Conservation (phyloP, 495 filamentous ascomycete species). For the Penicillium pulvis region DNA sequence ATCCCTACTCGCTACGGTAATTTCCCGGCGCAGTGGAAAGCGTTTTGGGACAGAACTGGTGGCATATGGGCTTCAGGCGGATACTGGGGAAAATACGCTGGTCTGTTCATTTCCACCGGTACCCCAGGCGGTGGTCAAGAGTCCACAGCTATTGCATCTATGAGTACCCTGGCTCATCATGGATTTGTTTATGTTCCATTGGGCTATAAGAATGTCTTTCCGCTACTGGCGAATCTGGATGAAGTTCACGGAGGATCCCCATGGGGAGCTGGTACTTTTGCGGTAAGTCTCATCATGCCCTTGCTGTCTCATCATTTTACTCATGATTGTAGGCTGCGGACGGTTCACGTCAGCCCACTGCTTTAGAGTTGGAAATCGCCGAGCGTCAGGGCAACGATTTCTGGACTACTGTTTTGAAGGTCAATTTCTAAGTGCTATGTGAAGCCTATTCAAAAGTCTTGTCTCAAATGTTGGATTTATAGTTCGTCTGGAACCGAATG, state of each 20-base stretch:
- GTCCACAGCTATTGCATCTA: conserved; percentile 74
- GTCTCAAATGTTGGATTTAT: too few relatives aligned
- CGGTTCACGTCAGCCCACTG: conserved; percentile 77
- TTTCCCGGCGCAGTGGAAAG: conserved; percentile 96
- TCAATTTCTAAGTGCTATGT: conserved; percentile 17
- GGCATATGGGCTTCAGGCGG: conserved; percentile 69
- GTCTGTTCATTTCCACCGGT: conserved; percentile 85
- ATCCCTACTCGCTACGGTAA: conserved; percentile 98
- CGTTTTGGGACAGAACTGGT: conserved; percentile 84
- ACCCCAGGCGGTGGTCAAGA: conserved; percentile 91
- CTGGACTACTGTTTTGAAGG: conserved; percentile 75
- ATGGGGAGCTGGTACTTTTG: conserved; percentile 95
- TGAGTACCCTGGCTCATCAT: conserved; percentile 91
- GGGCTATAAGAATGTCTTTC: conserved; percentile 84
- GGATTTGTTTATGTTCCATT: conserved; percentile 94
- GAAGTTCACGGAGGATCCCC: conserved; percentile 84
- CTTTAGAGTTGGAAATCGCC: conserved; percentile 75
- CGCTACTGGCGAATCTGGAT: conserved; percentile 61
- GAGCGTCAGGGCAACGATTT: conserved; percentile 81
- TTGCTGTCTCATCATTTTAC: not conserved
- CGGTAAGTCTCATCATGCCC: conserved; percentile 50
- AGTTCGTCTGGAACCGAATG: too few relatives aligned
- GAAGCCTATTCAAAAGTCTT: too few relatives aligned
- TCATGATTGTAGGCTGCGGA: conserved; percentile 52
- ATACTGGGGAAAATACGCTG: conserved; percentile 88